Evolutionary conservation across 805 yeast species (phyloP).

Genomic region (Myxozyma mucilagina): DNA sequence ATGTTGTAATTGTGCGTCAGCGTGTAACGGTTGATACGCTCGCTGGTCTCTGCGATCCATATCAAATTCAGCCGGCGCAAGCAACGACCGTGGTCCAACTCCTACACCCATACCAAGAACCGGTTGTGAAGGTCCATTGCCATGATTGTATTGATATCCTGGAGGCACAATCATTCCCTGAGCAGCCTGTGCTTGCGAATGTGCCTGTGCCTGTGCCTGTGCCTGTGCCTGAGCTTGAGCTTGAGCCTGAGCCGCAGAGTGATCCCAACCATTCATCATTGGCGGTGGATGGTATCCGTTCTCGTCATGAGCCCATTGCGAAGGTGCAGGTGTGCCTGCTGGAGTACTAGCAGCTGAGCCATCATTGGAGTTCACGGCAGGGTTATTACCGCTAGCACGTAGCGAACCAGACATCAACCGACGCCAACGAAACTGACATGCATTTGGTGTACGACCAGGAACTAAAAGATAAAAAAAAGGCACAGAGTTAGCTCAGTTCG

Average conservation of each 20-base stretch:
- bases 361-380: neutral
- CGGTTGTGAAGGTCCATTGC: no score
- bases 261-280: neutral
- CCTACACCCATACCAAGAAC: no score
- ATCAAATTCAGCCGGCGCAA: no score
- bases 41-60: neutral
- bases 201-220: neutral
- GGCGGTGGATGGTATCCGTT: neutral
- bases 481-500: neutral
- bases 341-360: neutral
- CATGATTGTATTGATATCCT: neutral
- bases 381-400: constrained; percentile 34
- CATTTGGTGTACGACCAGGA: constrained; percentile 79
- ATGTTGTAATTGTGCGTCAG: neutral
- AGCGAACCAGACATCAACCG: constrained; percentile 53
- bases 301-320: constrained; percentile 1
- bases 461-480: constrained; percentile 36
- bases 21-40: neutral
- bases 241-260: neutral
- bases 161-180: neutral
- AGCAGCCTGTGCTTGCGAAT: neutral
- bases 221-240: constrained; percentile 6
- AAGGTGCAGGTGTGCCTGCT: neutral
- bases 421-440: constrained; percentile 89
- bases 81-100: no score